Evolutionary conservation across 1,284 basidiomycete species (phyloP).

Genomic region (Microbotryum lychnidis-dioicae): DNA sequence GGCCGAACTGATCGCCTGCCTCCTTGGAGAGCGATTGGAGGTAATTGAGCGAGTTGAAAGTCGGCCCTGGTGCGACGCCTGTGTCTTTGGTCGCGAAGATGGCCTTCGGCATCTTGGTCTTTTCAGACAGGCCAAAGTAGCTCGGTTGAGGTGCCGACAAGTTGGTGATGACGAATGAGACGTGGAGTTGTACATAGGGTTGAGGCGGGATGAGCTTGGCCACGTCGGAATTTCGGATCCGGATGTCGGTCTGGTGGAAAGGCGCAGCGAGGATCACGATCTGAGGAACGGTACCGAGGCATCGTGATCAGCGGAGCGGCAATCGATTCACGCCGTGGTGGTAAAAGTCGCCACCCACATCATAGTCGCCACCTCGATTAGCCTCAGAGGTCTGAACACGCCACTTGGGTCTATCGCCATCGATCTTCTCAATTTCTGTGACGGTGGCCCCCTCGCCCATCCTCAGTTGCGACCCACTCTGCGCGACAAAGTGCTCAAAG

Average conservation of each 20-base stretch:
- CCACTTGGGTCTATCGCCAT: slow-evolving; percentile 30
- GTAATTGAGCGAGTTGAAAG: slow-evolving; percentile 86
- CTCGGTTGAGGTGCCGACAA: slow-evolving; percentile 53
- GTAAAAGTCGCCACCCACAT: slow-evolving; percentile 11
- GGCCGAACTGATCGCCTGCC: not conserved
- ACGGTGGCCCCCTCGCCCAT: slow-evolving; percentile 46
- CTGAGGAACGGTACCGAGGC: slow-evolving; percentile 45
- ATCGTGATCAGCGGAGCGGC: not conserved
- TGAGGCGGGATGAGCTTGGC: slow-evolving; percentile 53
- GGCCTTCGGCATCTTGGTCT: slow-evolving; percentile 52
- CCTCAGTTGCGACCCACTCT: slow-evolving; percentile 48
- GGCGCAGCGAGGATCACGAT: slow-evolving; percentile 70
- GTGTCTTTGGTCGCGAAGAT: slow-evolving; percentile 63
- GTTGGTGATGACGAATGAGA: slow-evolving; percentile 77
- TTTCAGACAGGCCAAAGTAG: slow-evolving; percentile 59
- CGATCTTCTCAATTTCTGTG: slow-evolving; percentile 44
- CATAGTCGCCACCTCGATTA: slow-evolving; percentile 18
- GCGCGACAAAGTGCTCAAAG: slow-evolving; percentile 70
- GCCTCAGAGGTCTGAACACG: slow-evolving; percentile 19
- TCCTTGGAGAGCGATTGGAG: slow-evolving; percentile 50
- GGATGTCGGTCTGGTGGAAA: slow-evolving; percentile 52
- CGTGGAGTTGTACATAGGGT: slow-evolving; percentile 75
- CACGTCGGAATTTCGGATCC: slow-evolving; percentile 34
- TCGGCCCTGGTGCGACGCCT: slow-evolving; percentile 51
- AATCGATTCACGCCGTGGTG: too few relatives aligned